Evolutionary conservation across 306 rosid genomes (phyloP).

Genomic region (Cyamopsis tetragonoloba): DNA sequence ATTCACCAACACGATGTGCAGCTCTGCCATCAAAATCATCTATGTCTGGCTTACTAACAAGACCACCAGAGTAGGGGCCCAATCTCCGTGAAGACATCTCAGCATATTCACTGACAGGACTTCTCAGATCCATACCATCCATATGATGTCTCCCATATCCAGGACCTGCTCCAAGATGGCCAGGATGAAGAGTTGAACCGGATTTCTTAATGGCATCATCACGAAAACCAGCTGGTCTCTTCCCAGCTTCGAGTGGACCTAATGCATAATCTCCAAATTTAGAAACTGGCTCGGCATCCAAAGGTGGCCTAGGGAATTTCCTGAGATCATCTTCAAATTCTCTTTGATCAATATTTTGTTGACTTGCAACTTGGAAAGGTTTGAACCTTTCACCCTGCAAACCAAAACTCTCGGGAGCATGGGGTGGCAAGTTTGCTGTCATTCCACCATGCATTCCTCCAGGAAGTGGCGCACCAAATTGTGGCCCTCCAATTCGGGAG

Average conservation of each 20-base stretch:
- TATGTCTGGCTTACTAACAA: constrained; percentile 35
- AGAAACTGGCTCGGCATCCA: constrained; percentile 55
- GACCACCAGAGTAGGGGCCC: constrained; percentile 49
- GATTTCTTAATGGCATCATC: constrained; percentile 46
- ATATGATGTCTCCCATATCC: constrained; percentile 47
- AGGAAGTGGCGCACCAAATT: constrained; percentile 46
- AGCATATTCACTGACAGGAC: constrained; percentile 64
- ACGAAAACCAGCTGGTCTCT: constrained; percentile 48
- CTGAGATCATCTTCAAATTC: constrained; percentile 70
- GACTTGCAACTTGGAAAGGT: constrained; percentile 43
- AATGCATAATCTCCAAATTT: constrained; percentile 44
- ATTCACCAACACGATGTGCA: constrained; percentile 58
- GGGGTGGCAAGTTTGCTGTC: constrained; percentile 42
- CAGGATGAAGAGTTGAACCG: constrained; percentile 46
- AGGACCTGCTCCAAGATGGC: constrained; percentile 57
- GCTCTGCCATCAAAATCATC: constrained; percentile 81
- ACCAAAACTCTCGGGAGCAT: constrained; percentile 58
- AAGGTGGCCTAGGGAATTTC: constrained; percentile 59
- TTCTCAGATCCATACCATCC: constrained; percentile 61
- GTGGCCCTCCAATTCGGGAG: constrained; percentile 48
- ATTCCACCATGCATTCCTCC: constrained; percentile 56
- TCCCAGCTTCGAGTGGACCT: constrained; percentile 58
- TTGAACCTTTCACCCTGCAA: constrained; percentile 67
- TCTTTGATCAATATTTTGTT: constrained; percentile 35
- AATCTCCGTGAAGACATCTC: constrained; percentile 45